Evolutionary conservation across 2,329 filamentous ascomycete genomes (phyloP), one percentile per base, ranked within the genome.

Genomic region (Xylaria sp.): DNA sequence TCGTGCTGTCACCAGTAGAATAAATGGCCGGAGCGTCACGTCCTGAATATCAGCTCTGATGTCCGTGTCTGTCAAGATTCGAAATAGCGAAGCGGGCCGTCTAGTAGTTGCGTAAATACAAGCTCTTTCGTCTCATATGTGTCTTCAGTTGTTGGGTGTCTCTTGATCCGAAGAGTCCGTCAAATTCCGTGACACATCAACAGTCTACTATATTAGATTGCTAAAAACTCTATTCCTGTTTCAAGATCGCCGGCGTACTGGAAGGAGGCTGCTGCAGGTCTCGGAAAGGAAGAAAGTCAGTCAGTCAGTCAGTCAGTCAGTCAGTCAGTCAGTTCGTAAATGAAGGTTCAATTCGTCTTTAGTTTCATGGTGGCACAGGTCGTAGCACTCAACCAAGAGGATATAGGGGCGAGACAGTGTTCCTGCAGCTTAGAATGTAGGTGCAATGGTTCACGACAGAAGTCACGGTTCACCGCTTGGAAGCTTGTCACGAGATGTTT

Each of bases 121-220:
- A 45, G 20, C 45, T n/a, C 28, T 34, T 34, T 32, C 50, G 25
- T 53, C n/a, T 20, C 23, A 9, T 34, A 39, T 30, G 9, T 32
- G n/a, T n/a, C n/a, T n/a, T n/a, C n/a, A n/a, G n/a, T n/a, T 39
- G 46, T 30, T 53, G 10, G 23, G 45, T 13, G 46, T 52, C 34
- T 34, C 32, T 2, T 36, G n/a, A 46, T 18, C 30, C 20, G 39
- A 46, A n/a, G 5, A 25, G 20, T 23, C 7, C 20, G 41, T 18
- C 12, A 10, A 13, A 12, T 30, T 45, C 20, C 4, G 50, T 53
- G 28, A 34, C 43, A 57, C 65, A 59, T 34, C 43, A 52, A 46
- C 23, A 36, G 30, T 46, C 25, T 65, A 50, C 34, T 65, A 30
- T 56, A 56, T 28, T 8, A 53, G 23, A 46, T 46, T n/a, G 25